Evolutionary conservation across 2,329 filamentous ascomycete genomes (phyloP).

Genomic region (Venturiaceae sp.): DNA sequence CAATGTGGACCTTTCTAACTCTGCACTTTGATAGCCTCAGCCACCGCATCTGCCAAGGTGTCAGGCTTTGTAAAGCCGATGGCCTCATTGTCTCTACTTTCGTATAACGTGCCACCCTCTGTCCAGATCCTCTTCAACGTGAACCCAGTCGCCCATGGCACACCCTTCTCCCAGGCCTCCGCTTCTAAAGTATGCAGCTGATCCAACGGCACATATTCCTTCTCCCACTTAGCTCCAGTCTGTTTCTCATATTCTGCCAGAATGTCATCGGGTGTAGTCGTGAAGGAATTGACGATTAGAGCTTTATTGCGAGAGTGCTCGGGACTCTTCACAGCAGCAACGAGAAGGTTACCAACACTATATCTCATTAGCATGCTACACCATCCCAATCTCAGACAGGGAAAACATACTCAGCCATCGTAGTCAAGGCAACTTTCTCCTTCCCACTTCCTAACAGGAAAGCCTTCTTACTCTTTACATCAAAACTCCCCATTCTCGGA

Average conservation of each 20-base stretch:
- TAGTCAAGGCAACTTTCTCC: conserved; percentile 56
- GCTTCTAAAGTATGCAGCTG: conserved; percentile 48
- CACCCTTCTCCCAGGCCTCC: conserved; percentile 45
- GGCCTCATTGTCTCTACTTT: conserved; percentile 52
- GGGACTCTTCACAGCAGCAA: conserved; percentile 50
- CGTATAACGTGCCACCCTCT: conserved; percentile 61
- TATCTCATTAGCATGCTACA: conserved; percentile 1
- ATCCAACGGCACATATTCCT: conserved; percentile 43
- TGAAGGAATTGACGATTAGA: conserved; percentile 63
- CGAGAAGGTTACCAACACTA: conserved; percentile 58
- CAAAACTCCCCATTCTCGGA: conserved; percentile 45
- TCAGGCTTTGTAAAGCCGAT: conserved; percentile 1
- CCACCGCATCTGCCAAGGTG: conserved; percentile 1
- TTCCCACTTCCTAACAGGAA: conserved; percentile 53
- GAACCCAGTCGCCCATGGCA: conserved; percentile 42
- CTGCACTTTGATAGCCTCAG: conserved; percentile 6
- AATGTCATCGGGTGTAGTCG: conserved; percentile 52
- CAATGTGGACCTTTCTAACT: no score
- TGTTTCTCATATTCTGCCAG: conserved; percentile 60
- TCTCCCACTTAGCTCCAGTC: conserved; percentile 47
- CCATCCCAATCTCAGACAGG: background rate
- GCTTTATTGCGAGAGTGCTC: conserved; percentile 43
- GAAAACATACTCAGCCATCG: conserved; percentile 55
- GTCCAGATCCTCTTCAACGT: conserved; percentile 65
- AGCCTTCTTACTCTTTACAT: conserved; percentile 47